These are phyloP conservation scores for Zymoseptoria brevis DNA, from an alignment of 2,329 filamentous ascomycete genomes.

Conservation along the genomic window DNA sequence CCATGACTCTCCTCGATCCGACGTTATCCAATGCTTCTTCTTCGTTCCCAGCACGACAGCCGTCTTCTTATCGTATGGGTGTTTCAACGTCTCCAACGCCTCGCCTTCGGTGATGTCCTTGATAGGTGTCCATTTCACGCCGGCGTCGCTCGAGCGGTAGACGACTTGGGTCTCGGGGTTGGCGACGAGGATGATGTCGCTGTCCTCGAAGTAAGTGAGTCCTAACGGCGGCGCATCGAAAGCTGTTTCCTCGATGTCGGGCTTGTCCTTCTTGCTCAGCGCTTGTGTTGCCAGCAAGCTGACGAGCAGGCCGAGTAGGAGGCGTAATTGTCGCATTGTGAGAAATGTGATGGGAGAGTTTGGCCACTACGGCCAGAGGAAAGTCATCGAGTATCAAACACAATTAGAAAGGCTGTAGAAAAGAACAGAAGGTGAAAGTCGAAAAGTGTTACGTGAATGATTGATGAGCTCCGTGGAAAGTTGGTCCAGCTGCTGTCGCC, in stretches of 20 bases:
- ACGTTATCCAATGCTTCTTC: slow-evolving; percentile 71
- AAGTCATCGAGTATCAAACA: neutral
- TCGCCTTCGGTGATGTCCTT: slow-evolving; percentile 56
- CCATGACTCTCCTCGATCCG: slow-evolving; percentile 78
- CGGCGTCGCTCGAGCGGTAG: slow-evolving; percentile 73
- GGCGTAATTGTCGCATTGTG: slow-evolving; percentile 14
- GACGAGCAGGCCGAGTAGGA: slow-evolving; percentile 14
- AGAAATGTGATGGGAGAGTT: neutral
- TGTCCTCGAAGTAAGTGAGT: slow-evolving; percentile 86
- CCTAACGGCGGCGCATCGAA: slow-evolving; percentile 61
- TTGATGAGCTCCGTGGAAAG: neutral
- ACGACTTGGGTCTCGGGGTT: slow-evolving; percentile 57
- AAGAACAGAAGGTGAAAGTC: neutral
- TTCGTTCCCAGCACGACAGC: slow-evolving; percentile 68
- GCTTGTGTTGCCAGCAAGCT: slow-evolving; percentile 18
- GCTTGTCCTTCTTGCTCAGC: slow-evolving; percentile 34
- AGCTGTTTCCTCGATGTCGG: slow-evolving; percentile 55
- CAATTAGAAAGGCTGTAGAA: neutral
- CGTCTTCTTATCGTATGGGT: slow-evolving; percentile 67
- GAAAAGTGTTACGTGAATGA: neutral
- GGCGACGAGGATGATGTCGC: slow-evolving; percentile 69
- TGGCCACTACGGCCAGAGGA: neutral
- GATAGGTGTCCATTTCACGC: slow-evolving; percentile 64
- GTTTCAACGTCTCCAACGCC: slow-evolving; percentile 59
- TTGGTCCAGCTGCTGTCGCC: neutral